phyloP scores from a whole-genome alignment of 768 basidiomycete species.

The Mrakia blollopis region DNA sequence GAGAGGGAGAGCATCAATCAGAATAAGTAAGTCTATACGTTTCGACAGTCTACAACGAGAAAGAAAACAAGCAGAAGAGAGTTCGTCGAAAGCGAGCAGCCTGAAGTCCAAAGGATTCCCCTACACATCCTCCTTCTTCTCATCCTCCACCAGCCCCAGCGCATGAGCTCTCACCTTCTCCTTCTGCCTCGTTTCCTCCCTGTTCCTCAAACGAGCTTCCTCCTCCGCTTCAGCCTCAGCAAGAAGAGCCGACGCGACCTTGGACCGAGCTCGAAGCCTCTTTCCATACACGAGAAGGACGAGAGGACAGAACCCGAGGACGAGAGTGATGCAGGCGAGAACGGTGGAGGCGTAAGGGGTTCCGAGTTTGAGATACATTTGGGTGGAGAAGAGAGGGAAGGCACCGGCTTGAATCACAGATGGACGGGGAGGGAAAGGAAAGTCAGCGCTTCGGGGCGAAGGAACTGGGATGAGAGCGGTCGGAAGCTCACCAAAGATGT shows the following conservation, averaged over 20 bases:
- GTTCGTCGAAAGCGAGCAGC: no score
- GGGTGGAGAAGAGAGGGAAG: constrained; percentile 39
- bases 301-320: constrained; percentile 37
- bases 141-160: not conserved
- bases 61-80: no score
- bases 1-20: no score
- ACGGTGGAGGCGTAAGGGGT: constrained; percentile 37
- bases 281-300: constrained; percentile 40
- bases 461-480: no score
- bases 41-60: no score
- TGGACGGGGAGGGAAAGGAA: no score
- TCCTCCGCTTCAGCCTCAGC: constrained; percentile 21
- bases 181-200: not conserved
- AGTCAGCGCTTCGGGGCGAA: no score
- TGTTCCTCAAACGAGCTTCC: not conserved
- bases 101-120: no score
- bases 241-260: constrained; percentile 38
- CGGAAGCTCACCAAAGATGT: constrained; percentile 31
- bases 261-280: constrained; percentile 38
- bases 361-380: constrained; percentile 32
- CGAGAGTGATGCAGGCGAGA: constrained; percentile 38
- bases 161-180: not conserved
- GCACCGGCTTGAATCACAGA: constrained; percentile 12
- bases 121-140: constrained; percentile 34
- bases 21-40: no score